A percentile compares a stretch with the other conserved stretches of the same genome.
These are phyloP conservation scores for Plasmodium vinckei DNA, from an alignment of 169 alveolate genomes.

Conservation along the genomic window DNA sequence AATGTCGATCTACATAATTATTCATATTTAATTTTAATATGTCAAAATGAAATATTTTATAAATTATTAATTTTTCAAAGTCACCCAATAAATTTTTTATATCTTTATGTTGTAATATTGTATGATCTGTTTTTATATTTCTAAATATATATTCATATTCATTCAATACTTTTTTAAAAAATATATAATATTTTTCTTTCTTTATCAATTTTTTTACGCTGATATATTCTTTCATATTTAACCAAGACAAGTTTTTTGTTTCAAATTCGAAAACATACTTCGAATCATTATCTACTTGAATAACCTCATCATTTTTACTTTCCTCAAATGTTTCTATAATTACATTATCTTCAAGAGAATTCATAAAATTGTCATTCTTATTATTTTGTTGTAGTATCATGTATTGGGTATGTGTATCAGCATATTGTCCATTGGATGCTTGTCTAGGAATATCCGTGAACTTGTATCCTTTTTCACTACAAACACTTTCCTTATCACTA, in stretches of 20 bases:
- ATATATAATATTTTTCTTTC: constrained; percentile 41
- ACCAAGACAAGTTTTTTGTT: constrained; percentile 68
- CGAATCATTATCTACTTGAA: neutral
- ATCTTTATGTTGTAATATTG: constrained; percentile 65
- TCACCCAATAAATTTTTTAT: constrained; percentile 36
- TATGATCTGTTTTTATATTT: constrained; percentile 67
- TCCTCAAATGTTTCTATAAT: neutral
- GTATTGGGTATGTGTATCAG: neutral
- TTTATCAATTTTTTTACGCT: constrained; percentile 57
- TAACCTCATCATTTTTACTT: neutral
- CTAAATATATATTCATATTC: constrained; percentile 72
- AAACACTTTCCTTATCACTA: neutral
- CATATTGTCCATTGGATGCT: neutral
- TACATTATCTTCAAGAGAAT: constrained; percentile 30
- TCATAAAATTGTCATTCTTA: constrained; percentile 50
- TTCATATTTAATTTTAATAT: constrained; percentile 62
- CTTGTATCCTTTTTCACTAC: neutral
- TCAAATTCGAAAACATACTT: constrained; percentile 43
- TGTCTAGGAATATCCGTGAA: neutral
- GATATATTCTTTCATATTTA: constrained; percentile 54
- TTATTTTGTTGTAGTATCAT: constrained; percentile 18
- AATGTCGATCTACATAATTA: constrained; percentile 50
- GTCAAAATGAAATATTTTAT: constrained; percentile 69
- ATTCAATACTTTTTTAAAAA: constrained; percentile 65
- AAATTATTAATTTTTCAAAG: constrained; percentile 67